Evolutionary conservation across 2,329 filamentous ascomycete genomes (phyloP).

Genomic region (Cercospora beticola): DNA sequence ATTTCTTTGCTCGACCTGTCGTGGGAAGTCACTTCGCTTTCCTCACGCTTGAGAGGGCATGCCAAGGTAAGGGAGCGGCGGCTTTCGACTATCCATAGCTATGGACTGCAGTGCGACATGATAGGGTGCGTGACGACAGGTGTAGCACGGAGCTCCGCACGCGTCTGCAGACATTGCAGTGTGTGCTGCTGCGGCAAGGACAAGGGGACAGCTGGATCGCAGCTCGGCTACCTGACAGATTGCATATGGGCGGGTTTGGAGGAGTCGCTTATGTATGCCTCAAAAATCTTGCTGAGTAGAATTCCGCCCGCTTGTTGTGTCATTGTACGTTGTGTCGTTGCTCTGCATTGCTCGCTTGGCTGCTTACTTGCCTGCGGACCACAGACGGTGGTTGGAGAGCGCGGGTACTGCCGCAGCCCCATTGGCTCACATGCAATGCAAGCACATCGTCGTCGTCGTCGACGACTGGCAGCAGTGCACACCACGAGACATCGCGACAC

Average conservation of each 20-base stretch:
- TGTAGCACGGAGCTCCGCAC: neutral
- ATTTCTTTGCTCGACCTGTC: slow-evolving; percentile 79
- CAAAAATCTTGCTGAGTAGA: neutral
- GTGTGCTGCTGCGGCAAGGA: neutral
- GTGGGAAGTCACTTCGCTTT: slow-evolving; percentile 85
- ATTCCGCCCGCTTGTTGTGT: neutral
- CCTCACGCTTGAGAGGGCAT: slow-evolving; percentile 76
- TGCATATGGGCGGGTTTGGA: neutral
- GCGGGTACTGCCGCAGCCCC: neutral
- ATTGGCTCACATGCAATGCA: neutral
- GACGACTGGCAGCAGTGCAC: slow-evolving; percentile 2
- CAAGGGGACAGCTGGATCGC: neutral
- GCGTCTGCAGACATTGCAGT: neutral
- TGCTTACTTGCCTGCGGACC: neutral
- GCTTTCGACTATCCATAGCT: slow-evolving; percentile 23
- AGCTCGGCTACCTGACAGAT: neutral
- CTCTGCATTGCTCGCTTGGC: neutral
- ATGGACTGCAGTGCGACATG: slow-evolving; percentile 2
- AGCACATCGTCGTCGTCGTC: neutral
- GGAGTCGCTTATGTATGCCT: neutral
- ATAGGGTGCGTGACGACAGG: neutral
- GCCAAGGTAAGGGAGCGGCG: slow-evolving; percentile 41
- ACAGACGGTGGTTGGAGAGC: neutral
- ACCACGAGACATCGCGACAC: slow-evolving; percentile 1
- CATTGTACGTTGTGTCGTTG: neutral